Conservation (phyloP, 805 yeast species). For the Saturnispora ahearnii region DNA sequence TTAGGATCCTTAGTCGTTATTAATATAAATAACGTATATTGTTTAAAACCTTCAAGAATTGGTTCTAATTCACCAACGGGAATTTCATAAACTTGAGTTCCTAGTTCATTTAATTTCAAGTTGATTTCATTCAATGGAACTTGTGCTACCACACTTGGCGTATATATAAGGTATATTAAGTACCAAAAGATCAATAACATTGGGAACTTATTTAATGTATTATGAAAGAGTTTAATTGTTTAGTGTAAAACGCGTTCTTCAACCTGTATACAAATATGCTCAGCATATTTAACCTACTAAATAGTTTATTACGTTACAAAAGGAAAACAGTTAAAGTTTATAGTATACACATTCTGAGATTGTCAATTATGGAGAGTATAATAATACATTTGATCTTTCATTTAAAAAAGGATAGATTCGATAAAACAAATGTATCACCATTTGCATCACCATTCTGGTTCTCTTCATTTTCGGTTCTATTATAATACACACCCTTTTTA, state of each 20-base stretch:
- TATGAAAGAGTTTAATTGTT: not conserved
- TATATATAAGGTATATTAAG: not conserved
- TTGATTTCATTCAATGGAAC: slow-evolving; percentile 4
- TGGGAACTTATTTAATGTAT: not conserved
- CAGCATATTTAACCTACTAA: not conserved
- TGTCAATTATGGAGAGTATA: not conserved
- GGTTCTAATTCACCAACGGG: slow-evolving; percentile 32
- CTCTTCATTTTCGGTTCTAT: not conserved
- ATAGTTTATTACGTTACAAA: not conserved
- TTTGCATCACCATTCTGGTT: slow-evolving; percentile 1
- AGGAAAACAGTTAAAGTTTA: not conserved
- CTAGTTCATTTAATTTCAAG: not conserved
- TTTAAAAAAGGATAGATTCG: slow-evolving; percentile 10
- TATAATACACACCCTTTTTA: not conserved
- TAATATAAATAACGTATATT: slow-evolving; percentile 41
- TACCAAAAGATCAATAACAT: not conserved
- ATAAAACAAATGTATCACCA: slow-evolving; percentile 12
- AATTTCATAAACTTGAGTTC: slow-evolving; percentile 19
- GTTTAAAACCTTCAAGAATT: slow-evolving; percentile 39
- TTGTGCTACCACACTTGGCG: not conserved
- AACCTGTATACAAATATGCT: not conserved
- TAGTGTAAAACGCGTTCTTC: not conserved
- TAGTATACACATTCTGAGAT: not conserved
- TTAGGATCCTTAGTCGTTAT: slow-evolving; percentile 40
- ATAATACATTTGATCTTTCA: not conserved